Evolutionary conservation across 2,329 filamentous ascomycete species (phyloP), one percentile per base, ranked within the genome.

Genomic region (Hymenoscyphus infarciens): DNA sequence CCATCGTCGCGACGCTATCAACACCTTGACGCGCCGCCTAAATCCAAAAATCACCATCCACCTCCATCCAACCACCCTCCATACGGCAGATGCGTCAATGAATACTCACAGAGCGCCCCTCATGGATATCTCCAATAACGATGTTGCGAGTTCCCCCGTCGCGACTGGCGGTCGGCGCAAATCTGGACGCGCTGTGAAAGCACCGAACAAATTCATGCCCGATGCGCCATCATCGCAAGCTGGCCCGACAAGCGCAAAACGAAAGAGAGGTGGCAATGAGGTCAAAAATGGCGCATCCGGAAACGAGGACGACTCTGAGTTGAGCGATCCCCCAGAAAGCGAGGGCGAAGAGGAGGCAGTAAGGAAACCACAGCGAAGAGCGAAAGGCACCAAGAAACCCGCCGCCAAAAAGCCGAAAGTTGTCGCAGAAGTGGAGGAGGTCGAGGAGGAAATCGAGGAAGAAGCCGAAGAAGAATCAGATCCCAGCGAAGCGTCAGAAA

Each of bases 101-200:
- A 75, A 70, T 74, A 70, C 74, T 68, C 73, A 70, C 71, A 75
- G 78, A 76, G 71, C 73, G 74, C 79, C 79, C 69, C 79, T 81
- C 70, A 81, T 82, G 79, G 79, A 82, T 73, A 74, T 74, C 54
- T 72, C 71, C 77, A 82, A 85, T 70, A 82, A 80, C 72, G 83
- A 82, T 77, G 79, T 81, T 74, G 81, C 78, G 71, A 77, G 78
- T 67, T 82, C 82, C 65, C 80, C 82, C 61, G 77, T 78, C 65
- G 79, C 81, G 65, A 76, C 78, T 64, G 79, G 80, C 72, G 66
- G 63, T 39, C 82, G 83, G 80, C 87, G 87, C 75, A 84, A 86
- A 68, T 90, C 87, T 42, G 85, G 86, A 84, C 86, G 86, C 84
- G 85, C 86, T 78, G 81, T 85, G 66, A 83, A 79, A 72, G 80